Evolutionary conservation across 192 early-diverging fungal species (phyloP).

Genomic region (Lunasporangiospora selenospora): DNA sequence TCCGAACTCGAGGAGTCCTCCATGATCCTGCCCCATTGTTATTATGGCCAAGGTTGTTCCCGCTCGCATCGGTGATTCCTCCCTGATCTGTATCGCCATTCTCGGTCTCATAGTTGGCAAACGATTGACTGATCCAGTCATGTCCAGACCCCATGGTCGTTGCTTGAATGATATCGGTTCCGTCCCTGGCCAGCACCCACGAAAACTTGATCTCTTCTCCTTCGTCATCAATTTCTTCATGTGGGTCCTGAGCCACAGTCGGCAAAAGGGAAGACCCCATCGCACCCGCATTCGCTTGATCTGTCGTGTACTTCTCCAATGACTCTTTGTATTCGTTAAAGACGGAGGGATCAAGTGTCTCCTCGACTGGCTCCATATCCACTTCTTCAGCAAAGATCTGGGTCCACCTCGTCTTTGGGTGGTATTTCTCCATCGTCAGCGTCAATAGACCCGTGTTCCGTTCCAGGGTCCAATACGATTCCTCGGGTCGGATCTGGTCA

Average conservation of each 20-base stretch:
- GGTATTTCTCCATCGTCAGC: slow-evolving; percentile 65
- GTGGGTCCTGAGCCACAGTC: slow-evolving; percentile 18
- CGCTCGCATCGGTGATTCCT: no score
- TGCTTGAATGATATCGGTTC: slow-evolving; percentile 44
- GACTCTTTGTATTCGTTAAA: slow-evolving; percentile 64
- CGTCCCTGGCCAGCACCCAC: slow-evolving; percentile 50
- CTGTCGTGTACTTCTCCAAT: slow-evolving; percentile 67
- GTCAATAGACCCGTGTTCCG: slow-evolving; percentile 60
- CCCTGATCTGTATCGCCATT: no score
- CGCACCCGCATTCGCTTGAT: slow-evolving; percentile 36
- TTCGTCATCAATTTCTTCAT: slow-evolving; percentile 53
- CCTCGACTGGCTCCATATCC: slow-evolving; percentile 51
- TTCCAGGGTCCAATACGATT: slow-evolving; percentile 76
- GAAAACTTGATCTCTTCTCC: slow-evolving; percentile 50
- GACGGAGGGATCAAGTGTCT: slow-evolving; percentile 66
- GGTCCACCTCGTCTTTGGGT: slow-evolving; percentile 68
- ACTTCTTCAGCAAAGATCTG: slow-evolving; percentile 73
- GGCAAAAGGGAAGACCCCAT: slow-evolving; percentile 12
- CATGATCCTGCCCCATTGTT: background rate
- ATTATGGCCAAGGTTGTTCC: slow-evolving; percentile 26
- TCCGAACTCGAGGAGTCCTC: slow-evolving; percentile 1
- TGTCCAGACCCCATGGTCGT: slow-evolving; percentile 57
- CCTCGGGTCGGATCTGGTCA: slow-evolving; percentile 59
- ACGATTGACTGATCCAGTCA: slow-evolving; percentile 66
- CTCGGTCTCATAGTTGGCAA: slow-evolving; percentile 36